Percentiles rank a stretch among this genome's conserved stretches.
Evolutionary conservation across 192 early-diverging fungal genomes (phyloP).

Genomic region (Oehlia diaphana): DNA sequence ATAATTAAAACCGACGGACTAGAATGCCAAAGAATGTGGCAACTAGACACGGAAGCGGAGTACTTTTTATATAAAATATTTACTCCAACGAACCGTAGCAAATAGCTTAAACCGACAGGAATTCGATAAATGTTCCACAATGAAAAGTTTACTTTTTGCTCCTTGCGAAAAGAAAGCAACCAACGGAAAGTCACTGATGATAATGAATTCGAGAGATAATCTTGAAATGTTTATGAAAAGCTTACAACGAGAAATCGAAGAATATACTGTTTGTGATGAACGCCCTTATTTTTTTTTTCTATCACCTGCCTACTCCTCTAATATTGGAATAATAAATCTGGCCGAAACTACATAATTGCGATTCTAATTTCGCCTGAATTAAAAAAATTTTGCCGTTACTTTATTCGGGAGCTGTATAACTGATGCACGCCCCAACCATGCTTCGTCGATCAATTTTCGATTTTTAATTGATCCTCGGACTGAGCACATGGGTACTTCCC

Average conservation of each 20-base stretch:
- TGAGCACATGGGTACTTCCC: no score
- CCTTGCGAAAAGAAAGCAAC: neutral
- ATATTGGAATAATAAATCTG: no score
- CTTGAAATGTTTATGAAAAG: neutral
- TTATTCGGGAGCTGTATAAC: no score
- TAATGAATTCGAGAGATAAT: neutral
- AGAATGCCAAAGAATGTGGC: slow-evolving; percentile 6
- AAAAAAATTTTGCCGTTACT: no score
- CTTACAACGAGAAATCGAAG: neutral
- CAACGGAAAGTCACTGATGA: neutral
- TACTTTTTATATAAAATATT: neutral
- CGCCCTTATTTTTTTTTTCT: neutral
- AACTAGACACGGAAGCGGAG: neutral
- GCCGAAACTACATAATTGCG: no score
- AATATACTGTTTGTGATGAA: neutral
- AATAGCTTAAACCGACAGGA: neutral
- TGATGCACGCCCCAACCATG: no score
- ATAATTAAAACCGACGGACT: neutral
- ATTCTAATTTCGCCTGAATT: no score
- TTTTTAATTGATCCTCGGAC: no score
- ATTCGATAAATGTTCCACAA: neutral
- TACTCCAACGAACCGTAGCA: neutral
- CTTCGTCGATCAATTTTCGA: no score
- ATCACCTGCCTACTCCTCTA: no score
- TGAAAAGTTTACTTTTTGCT: neutral